Percentiles rank a stretch among this genome's conserved stretches.
Conservation (phyloP, 176 grass and related monocot genomes). For the Thalia dealbata region DNA sequence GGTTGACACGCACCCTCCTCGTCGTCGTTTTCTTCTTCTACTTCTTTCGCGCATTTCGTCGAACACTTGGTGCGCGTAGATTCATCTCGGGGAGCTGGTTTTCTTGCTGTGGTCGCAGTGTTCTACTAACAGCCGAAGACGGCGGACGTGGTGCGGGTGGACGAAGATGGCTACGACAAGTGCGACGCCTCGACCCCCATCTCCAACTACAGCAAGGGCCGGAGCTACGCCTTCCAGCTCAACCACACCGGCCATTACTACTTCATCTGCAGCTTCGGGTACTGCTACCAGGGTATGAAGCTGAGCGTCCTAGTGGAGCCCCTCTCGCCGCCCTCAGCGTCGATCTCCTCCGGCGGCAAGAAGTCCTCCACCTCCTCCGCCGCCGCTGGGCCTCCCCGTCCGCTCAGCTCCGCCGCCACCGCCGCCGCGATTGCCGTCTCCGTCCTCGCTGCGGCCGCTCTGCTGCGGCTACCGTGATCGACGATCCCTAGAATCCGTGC, state of each 20-base stretch:
- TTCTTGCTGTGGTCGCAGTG: slow-evolving; percentile 28
- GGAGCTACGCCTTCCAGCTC: slow-evolving; percentile 81
- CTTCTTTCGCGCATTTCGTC: not conserved
- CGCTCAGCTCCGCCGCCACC: not conserved
- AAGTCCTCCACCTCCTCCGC: slow-evolving; percentile 17
- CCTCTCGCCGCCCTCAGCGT: slow-evolving; percentile 49
- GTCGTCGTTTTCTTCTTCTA: not conserved
- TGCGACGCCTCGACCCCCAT: slow-evolving; percentile 63
- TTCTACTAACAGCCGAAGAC: slow-evolving; percentile 94
- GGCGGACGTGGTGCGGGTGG: slow-evolving; percentile 88
- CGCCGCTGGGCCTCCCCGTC: not conserved
- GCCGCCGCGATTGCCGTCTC: slow-evolving; percentile 8
- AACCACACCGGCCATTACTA: slow-evolving; percentile 94
- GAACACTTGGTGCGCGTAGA: not conserved
- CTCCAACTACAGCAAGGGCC: slow-evolving; percentile 98
- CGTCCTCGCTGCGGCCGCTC: not conserved
- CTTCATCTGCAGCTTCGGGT: slow-evolving; percentile 97
- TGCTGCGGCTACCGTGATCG: too few relatives aligned
- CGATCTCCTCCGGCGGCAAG: slow-evolving; percentile 23
- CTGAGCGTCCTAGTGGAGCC: slow-evolving; percentile 53
- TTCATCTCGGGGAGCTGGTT: not conserved
- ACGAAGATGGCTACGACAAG: slow-evolving; percentile 78
- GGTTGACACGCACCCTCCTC: not conserved
- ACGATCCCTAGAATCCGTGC: too few relatives aligned
- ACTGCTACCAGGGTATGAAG: slow-evolving; percentile 88